These are phyloP conservation scores for Viola odorata DNA, from an alignment of 345 rosid species.

Conservation along the genomic window DNA sequence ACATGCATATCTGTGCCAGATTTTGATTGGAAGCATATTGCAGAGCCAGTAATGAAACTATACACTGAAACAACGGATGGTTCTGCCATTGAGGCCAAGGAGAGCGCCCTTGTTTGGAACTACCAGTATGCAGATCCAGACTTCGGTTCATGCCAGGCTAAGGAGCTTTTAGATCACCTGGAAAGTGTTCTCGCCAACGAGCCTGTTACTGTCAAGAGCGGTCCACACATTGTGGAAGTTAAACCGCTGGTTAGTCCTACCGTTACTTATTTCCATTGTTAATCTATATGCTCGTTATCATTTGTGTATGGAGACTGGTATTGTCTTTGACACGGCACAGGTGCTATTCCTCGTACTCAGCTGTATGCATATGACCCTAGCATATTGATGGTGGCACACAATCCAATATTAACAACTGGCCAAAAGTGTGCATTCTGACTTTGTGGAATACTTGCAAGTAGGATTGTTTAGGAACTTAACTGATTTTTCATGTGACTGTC, in stretches of 20 bases:
- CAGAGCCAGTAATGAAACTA: constrained; percentile 90
- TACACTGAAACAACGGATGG: constrained; percentile 97
- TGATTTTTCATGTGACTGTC: no score
- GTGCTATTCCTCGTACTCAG: background rate
- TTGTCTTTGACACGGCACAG: background rate
- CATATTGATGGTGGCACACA: no score
- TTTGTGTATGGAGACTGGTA: background rate
- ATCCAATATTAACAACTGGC: no score
- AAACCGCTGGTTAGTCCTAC: constrained; percentile 77
- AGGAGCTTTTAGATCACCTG: constrained; percentile 90
- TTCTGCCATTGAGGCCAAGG: constrained; percentile 81
- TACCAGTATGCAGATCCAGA: constrained; percentile 88
- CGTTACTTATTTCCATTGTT: background rate
- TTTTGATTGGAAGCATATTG: constrained; percentile 88
- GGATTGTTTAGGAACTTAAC: no score
- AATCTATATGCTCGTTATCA: background rate
- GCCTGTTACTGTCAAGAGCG: constrained; percentile 86
- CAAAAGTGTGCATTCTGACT: no score
- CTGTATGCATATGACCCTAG: no score
- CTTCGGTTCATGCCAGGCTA: constrained; percentile 95
- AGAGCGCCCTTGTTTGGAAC: constrained; percentile 83
- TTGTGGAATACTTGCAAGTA: no score
- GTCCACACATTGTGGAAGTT: constrained; percentile 86
- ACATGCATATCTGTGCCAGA: constrained; percentile 52
- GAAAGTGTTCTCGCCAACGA: constrained; percentile 91